phyloP scores from a whole-genome alignment of 1,284 basidiomycete species.

The Trichosporon sp. region DNA sequence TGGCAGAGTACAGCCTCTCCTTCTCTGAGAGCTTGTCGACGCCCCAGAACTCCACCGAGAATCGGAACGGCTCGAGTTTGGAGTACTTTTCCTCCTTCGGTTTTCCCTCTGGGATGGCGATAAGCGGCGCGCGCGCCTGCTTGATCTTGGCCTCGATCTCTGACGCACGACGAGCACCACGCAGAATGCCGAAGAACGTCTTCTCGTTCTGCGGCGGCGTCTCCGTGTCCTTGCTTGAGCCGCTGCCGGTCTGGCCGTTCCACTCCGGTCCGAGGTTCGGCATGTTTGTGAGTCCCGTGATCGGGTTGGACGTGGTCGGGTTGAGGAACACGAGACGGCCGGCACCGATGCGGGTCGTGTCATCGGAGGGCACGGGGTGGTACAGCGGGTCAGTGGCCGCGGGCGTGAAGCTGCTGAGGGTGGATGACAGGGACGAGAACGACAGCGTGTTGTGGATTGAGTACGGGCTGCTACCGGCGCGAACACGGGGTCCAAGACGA shows the following conservation, averaged over 20 bases:
- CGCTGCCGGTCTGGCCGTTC: slow-evolving; percentile 45
- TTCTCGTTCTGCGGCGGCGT: slow-evolving; percentile 50
- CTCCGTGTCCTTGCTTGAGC: slow-evolving; percentile 18
- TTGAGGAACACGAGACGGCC: slow-evolving; percentile 61
- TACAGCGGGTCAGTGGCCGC: slow-evolving; percentile 56
- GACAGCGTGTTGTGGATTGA: slow-evolving; percentile 23
- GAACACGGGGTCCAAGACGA: slow-evolving; percentile 21
- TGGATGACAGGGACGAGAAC: slow-evolving; percentile 33
- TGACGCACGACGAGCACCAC: slow-evolving; percentile 38
- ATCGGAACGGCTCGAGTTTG: slow-evolving; percentile 65
- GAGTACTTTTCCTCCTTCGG: slow-evolving; percentile 47
- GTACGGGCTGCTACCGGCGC: slow-evolving; percentile 22
- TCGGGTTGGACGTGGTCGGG: slow-evolving; percentile 20
- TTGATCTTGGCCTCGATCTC: slow-evolving; percentile 46
- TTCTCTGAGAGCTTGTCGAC: slow-evolving; percentile 80
- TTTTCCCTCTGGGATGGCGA: slow-evolving; percentile 29
- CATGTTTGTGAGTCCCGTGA: slow-evolving; percentile 36
- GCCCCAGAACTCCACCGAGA: slow-evolving; percentile 89
- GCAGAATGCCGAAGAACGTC: slow-evolving; percentile 56
- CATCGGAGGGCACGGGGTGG: slow-evolving; percentile 73
- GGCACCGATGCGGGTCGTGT: slow-evolving; percentile 78
- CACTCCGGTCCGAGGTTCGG: slow-evolving; percentile 51
- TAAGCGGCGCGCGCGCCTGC: slow-evolving; percentile 31
- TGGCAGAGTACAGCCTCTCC: slow-evolving; percentile 63
- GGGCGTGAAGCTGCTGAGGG: slow-evolving; percentile 21